Evolutionary conservation across 208 protist genomes (phyloP).

Genomic region (Crithidia bombi): DNA sequence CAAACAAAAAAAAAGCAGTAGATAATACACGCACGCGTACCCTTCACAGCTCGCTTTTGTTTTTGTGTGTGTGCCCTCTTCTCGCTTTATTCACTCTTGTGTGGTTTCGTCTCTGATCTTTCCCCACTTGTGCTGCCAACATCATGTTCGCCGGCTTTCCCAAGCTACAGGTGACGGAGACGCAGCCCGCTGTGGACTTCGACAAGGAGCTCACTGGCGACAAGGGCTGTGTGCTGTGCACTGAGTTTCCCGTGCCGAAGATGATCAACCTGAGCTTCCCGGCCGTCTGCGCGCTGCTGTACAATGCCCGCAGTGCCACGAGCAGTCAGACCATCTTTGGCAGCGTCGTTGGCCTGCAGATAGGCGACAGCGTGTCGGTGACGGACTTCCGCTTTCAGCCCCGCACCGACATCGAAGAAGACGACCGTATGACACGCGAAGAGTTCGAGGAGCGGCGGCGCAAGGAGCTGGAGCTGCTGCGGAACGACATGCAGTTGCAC

Average conservation of each 20-base stretch:
- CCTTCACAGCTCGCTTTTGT: no score
- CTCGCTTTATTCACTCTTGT: background rate
- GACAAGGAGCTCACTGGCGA: constrained; percentile 31
- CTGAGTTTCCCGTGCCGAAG: constrained; percentile 34
- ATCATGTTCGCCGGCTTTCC: constrained; percentile 62
- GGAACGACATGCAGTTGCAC: constrained; percentile 33
- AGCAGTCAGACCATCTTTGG: constrained; percentile 52
- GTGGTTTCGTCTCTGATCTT: background rate
- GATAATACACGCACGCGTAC: no score
- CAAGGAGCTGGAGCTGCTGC: constrained; percentile 28
- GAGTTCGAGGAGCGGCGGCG: constrained; percentile 14
- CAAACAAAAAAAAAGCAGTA: no score
- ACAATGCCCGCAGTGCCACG: constrained; percentile 42
- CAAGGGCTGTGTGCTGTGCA: constrained; percentile 37
- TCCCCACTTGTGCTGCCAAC: background rate
- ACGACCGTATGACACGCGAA: constrained; percentile 36
- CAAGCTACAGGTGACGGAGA: constrained; percentile 40
- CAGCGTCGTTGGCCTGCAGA: constrained; percentile 60
- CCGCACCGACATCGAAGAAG: constrained; percentile 34
- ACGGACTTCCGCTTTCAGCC: constrained; percentile 46
- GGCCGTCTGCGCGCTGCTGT: constrained; percentile 56
- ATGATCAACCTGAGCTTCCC: constrained; percentile 51
- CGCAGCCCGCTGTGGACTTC: constrained; percentile 35
- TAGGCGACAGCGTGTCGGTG: constrained; percentile 52
- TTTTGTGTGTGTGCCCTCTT: background rate